Conservation (phyloP, 805 yeast genomes). For the Zygotorulaspora chibaensis region DNA sequence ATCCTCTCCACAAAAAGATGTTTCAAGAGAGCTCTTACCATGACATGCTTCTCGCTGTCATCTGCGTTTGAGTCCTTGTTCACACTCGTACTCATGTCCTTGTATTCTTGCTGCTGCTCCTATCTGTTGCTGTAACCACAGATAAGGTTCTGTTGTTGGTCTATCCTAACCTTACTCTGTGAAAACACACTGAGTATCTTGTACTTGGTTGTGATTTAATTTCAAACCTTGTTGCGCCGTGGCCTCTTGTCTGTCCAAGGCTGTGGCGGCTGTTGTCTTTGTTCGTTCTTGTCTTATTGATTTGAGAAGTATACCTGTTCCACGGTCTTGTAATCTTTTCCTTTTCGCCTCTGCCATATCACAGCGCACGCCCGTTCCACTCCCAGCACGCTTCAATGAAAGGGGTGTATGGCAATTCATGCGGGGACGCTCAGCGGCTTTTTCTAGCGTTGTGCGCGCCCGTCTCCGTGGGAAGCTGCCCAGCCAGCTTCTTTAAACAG, state of each 20-base stretch:
- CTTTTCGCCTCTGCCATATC: too few relatives aligned
- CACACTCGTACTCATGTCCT: not conserved
- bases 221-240: too few relatives aligned
- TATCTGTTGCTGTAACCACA: not conserved
- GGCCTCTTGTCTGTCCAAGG: too few relatives aligned
- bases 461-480: not conserved
- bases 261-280: not conserved
- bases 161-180: not conserved
- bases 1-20: constrained; percentile 25
- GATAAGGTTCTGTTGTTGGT: not conserved
- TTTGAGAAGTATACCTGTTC: too few relatives aligned
- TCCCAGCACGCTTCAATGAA: not conserved
- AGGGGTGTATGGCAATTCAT: too few relatives aligned
- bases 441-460: not conserved
- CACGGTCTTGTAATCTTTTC: too few relatives aligned
- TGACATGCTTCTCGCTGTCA: not conserved
- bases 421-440: too few relatives aligned
- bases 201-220: too few relatives aligned
- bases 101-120: not conserved
- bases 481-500: too few relatives aligned
- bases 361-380: too few relatives aligned
- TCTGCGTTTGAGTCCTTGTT: not conserved
- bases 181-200: too few relatives aligned
- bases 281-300: not conserved
- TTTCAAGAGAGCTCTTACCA: constrained; percentile 17